Percentiles rank a stretch among this genome's conserved stretches.
These are phyloP conservation scores for Pinus albicaulis DNA, from an alignment of 75 land plant species.

Conservation along the genomic window DNA sequence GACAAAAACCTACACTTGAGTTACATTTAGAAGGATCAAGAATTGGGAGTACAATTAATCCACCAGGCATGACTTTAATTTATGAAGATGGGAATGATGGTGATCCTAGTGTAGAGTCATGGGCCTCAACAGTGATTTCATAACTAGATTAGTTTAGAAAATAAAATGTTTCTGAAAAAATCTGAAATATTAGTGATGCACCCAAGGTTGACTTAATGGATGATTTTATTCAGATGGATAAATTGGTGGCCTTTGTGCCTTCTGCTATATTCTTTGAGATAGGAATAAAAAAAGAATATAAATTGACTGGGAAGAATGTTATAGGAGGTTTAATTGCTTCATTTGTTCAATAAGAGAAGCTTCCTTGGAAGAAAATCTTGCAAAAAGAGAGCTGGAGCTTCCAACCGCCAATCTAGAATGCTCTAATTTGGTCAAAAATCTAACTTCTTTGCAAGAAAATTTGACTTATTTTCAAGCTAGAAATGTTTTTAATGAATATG, in stretches of 20 bases:
- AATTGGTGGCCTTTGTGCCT: slow-evolving; percentile 41
- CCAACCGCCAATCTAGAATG: too few relatives aligned
- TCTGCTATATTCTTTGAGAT: background rate
- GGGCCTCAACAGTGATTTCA: slow-evolving; percentile 52
- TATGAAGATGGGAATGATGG: slow-evolving; percentile 20
- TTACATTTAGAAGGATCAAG: too few relatives aligned
- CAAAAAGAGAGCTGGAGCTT: too few relatives aligned
- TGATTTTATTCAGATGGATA: slow-evolving; percentile 91
- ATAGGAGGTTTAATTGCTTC: too few relatives aligned
- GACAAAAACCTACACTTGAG: slow-evolving; percentile 10
- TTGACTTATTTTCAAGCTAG: slow-evolving; percentile 13
- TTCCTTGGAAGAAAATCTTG: too few relatives aligned
- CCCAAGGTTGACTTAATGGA: slow-evolving; percentile 69
- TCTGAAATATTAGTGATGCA: slow-evolving; percentile 15
- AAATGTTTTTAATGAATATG: slow-evolving; percentile 21
- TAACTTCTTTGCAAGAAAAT: too few relatives aligned
- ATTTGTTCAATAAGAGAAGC: too few relatives aligned
- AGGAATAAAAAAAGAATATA: slow-evolving; percentile 3
- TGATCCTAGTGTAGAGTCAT: slow-evolving; percentile 45
- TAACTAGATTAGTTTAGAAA: slow-evolving; percentile 55
- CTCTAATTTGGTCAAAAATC: slow-evolving; percentile 15
- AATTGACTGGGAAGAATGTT: too few relatives aligned
- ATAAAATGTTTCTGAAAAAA: too few relatives aligned
- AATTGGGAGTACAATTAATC: slow-evolving; percentile 21
- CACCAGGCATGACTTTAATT: slow-evolving; percentile 10